These are phyloP conservation scores for Xerocomus cyaneibrunnescens DNA, from an alignment of 1,284 basidiomycete genomes.

Conservation along the genomic window DNA sequence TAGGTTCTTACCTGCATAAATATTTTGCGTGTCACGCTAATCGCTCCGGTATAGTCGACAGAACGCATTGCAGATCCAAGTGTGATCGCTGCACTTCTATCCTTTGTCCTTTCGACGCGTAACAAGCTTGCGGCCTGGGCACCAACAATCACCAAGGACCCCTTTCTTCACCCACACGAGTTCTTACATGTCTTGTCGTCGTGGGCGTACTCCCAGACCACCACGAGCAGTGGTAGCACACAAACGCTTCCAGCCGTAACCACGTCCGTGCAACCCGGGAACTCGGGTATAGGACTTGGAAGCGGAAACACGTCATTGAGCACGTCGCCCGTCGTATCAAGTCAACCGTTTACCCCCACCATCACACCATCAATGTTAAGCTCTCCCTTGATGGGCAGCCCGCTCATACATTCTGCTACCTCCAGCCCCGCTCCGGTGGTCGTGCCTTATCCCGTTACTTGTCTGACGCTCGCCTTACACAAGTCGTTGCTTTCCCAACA, in stretches of 20 bases:
- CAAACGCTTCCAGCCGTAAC: slow-evolving; percentile 5
- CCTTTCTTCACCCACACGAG: slow-evolving; percentile 64
- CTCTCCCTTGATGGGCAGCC: slow-evolving; percentile 10
- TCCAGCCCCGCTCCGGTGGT: not conserved
- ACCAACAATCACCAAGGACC: slow-evolving; percentile 66
- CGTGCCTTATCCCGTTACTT: slow-evolving; percentile 8
- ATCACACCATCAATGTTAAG: slow-evolving; percentile 3
- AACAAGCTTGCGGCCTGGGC: slow-evolving; percentile 55
- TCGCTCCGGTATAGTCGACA: slow-evolving; percentile 48
- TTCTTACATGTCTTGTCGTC: slow-evolving; percentile 47
- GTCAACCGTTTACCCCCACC: slow-evolving; percentile 9
- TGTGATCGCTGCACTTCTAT: slow-evolving; percentile 66
- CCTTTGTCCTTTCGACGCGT: slow-evolving; percentile 60
- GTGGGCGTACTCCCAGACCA: slow-evolving; percentile 29
- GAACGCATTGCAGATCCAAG: slow-evolving; percentile 71
- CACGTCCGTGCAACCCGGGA: slow-evolving; percentile 13
- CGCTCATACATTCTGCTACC: slow-evolving; percentile 2
- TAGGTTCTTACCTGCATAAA: slow-evolving; percentile 30
- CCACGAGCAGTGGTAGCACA: slow-evolving; percentile 12
- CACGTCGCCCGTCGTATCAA: slow-evolving; percentile 14
- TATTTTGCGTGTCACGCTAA: slow-evolving; percentile 3
- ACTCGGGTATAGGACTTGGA: slow-evolving; percentile 11
- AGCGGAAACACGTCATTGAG: slow-evolving; percentile 12
- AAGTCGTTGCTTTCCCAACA: slow-evolving; percentile 51
- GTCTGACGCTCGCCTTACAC: slow-evolving; percentile 51